phyloP scores from a whole-genome alignment of 768 basidiomycete genomes.

The Pisolithus tinctorius region DNA sequence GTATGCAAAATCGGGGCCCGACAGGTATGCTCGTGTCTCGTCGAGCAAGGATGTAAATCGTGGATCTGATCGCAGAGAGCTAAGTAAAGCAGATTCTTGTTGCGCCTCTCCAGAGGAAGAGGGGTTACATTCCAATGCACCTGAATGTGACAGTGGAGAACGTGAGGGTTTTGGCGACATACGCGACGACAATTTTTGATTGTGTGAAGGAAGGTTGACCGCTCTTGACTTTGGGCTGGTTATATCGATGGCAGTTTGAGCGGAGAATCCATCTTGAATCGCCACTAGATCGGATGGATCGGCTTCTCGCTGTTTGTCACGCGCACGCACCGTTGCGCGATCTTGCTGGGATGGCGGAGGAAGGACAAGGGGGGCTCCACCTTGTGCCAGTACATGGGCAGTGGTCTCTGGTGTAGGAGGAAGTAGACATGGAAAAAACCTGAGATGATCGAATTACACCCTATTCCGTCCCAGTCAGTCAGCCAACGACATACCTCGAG shows the following conservation, averaged over 20 bases:
- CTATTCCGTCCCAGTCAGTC: too few species aligned
- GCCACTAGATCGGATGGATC: neutral
- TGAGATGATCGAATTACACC: neutral
- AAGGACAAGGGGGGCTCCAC: slow-evolving; percentile 34
- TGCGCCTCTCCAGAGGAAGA: neutral
- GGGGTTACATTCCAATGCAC: neutral
- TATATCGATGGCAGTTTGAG: slow-evolving; percentile 11
- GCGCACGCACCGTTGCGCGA: neutral
- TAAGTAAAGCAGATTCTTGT: neutral
- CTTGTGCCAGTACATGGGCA: slow-evolving; percentile 61
- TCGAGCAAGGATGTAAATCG: slow-evolving; percentile 58
- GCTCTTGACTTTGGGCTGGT: slow-evolving; percentile 7
- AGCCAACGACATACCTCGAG: slow-evolving; percentile 10
- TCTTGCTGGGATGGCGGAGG: neutral
- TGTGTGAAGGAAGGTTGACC: neutral
- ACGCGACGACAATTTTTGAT: neutral
- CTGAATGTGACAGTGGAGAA: slow-evolving; percentile 20
- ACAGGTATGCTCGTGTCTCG: slow-evolving; percentile 59
- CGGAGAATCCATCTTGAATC: slow-evolving; percentile 6
- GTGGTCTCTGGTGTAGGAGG: slow-evolving; percentile 69
- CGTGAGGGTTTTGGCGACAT: slow-evolving; percentile 20
- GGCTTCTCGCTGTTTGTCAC: neutral
- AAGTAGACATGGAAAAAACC: slow-evolving; percentile 65
- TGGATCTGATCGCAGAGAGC: slow-evolving; percentile 10
- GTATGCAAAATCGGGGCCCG: slow-evolving; percentile 60